Base-by-base conservation (phyloP, 2,329 filamentous ascomycete species). In the Venturia aucupariae region DNA sequence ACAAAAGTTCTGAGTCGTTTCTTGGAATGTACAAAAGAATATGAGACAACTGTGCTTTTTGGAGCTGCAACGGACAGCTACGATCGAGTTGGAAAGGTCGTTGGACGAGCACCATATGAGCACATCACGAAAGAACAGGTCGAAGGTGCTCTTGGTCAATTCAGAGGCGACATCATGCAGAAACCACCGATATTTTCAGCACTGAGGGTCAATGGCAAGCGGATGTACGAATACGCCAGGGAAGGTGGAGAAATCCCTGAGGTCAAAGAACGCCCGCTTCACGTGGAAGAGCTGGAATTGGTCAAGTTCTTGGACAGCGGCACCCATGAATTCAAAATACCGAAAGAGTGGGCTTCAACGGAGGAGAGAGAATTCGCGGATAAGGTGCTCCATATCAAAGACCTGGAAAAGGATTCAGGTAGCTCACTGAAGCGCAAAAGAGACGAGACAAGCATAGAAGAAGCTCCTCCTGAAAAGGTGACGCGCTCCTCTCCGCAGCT, bases 1-100 rank as follows among this genome's bases (percentile, higher is more conserved):
- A 99, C 94, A 64, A 99, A 97, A 76, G 79, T 83, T 17, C 82
- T 99, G 1, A 80, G 84, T 48, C 80, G 85, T 42, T 97, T 97
- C 74, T 81, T 97, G 55, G 82, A 85, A 64, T 97, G 94, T 79
- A 95, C 89, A 60, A 99, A 99, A 79, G 89, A 86, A 0, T 99
- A 99, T 76, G 93, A 97, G 76, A 87, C 91, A 0, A 84, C 92
- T 3, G 84, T 97, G 0, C 78, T 97, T 4, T 97, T 99, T 72
- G 94, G 94, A 65, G 90, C 90, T 10, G 90, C 89, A 71, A 97
- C 93, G 57, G 94, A 97, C 75, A 92, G 88, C 19, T 97, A 97
- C 75, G 94, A 99, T 74, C 82, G 86, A 17, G 83, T 89, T 8
- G 94, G 94, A 24, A 93, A 94, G 75, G 81, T 97, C 48, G 83